Conservation (phyloP, 768 basidiomycete genomes). For the Hydnomerulius pinastri region DNA sequence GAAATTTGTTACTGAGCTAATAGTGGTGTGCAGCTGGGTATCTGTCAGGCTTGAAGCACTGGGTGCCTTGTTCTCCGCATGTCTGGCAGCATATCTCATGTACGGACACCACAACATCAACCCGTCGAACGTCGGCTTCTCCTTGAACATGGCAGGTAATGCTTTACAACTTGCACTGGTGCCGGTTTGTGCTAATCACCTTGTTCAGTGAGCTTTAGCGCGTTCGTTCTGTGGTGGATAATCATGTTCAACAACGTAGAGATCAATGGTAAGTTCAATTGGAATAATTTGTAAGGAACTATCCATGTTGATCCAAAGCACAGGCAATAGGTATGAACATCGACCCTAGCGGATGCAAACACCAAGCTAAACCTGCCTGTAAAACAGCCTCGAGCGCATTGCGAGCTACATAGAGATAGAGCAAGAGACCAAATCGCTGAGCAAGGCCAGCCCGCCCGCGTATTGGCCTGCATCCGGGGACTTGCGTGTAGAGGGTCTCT, state of each 20-base stretch:
- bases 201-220: constrained; percentile 2
- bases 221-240: constrained; percentile 22
- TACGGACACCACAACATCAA: constrained; percentile 23
- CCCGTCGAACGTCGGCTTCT: constrained; percentile 21
- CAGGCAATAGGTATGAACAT: constrained; percentile 23
- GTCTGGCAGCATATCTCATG: constrained; percentile 34
- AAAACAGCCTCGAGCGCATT: constrained; percentile 34
- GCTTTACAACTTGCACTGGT: background rate
- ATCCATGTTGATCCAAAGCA: constrained; percentile 3
- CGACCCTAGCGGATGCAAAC: background rate
- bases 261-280: constrained; percentile 5
- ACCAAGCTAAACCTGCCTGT: background rate
- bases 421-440: constrained; percentile 52
- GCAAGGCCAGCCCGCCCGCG: constrained; percentile 51
- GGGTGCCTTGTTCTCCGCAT: constrained; percentile 40
- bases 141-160: constrained; percentile 11
- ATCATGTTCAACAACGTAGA: constrained; percentile 20
- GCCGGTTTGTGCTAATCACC: background rate
- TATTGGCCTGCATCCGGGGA: constrained; percentile 66
- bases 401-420: constrained; percentile 51
- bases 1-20: background rate
- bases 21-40: constrained; percentile 28
- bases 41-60: constrained; percentile 41
- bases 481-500: constrained; percentile 53
- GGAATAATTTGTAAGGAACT: background rate